A percentile compares a stretch with the other conserved stretches of the same genome.
phyloP scores from a whole-genome alignment of 495 filamentous ascomycete genomes.

The Barbatosphaeria neglecta region DNA sequence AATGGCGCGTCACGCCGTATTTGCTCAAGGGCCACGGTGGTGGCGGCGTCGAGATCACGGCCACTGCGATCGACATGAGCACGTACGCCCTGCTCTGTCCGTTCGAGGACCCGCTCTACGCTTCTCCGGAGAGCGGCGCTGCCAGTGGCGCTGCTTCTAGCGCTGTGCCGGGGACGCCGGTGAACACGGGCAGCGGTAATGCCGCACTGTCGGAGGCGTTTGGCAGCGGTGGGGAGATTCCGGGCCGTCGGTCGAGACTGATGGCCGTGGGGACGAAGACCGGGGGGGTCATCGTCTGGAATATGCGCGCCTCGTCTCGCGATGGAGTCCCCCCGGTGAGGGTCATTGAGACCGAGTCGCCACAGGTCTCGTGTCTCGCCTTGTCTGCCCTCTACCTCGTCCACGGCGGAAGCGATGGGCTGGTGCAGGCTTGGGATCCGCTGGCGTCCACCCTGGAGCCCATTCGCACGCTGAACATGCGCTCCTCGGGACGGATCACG shows the following conservation, averaged over 20 bases:
- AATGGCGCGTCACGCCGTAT: conserved; percentile 25
- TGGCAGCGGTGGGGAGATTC: conserved; percentile 50
- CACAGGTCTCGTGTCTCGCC: conserved; percentile 74
- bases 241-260: conserved; percentile 73
- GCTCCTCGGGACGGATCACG: conserved; percentile 66
- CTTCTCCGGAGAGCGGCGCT: too few species aligned
- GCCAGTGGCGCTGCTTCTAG: conserved; percentile 5
- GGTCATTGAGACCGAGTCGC: conserved; percentile 84
- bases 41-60: conserved; percentile 41
- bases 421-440: conserved; percentile 95
- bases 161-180: not conserved
- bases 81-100: conserved; percentile 54
- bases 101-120: conserved; percentile 67
- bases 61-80: conserved; percentile 66
- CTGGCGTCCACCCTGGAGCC: conserved; percentile 69
- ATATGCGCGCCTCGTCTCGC: conserved; percentile 53
- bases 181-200: conserved; percentile 7
- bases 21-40: conserved; percentile 16
- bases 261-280: conserved; percentile 68
- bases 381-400: conserved; percentile 79
- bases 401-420: conserved; percentile 87
- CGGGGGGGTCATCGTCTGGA: conserved; percentile 76
- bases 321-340: conserved; percentile 50
- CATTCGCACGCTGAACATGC: conserved; percentile 79
- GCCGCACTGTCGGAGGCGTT: conserved; percentile 14